These are phyloP conservation scores for Arabis hirsuta DNA, from an alignment of 345 rosid genomes.

Conservation along the genomic window DNA sequence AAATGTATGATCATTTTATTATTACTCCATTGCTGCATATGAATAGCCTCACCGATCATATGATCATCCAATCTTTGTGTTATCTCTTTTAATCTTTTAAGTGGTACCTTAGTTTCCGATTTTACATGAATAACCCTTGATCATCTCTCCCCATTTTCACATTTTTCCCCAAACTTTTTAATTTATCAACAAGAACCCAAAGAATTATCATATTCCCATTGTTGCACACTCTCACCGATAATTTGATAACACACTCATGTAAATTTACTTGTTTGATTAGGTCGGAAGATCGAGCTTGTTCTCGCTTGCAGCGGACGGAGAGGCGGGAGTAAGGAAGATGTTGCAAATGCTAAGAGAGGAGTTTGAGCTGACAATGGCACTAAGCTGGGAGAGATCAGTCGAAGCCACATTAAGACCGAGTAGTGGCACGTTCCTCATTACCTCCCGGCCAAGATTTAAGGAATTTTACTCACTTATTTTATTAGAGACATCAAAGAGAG, in stretches of 20 bases:
- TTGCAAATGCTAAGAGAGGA: slow-evolving; percentile 81
- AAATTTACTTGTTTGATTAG: slow-evolving; percentile 40
- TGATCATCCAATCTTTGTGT: too few relatives aligned
- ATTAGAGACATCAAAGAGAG: neutral
- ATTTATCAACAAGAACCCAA: neutral
- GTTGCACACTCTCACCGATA: neutral
- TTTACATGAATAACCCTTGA: neutral
- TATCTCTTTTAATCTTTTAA: too few relatives aligned
- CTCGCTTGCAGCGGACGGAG: slow-evolving; percentile 85
- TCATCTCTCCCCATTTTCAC: neutral
- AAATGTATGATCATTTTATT: too few relatives aligned
- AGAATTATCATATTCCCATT: neutral
- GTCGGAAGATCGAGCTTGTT: slow-evolving; percentile 87
- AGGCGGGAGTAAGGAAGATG: slow-evolving; percentile 70
- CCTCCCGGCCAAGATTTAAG: slow-evolving; percentile 49
- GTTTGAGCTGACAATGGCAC: slow-evolving; percentile 89
- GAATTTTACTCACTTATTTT: neutral
- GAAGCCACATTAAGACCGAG: slow-evolving; percentile 62
- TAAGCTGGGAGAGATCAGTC: slow-evolving; percentile 81
- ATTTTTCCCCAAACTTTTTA: neutral
- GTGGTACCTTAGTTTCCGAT: too few relatives aligned
- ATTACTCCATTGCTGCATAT: too few relatives aligned
- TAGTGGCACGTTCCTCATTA: slow-evolving; percentile 66
- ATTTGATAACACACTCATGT: neutral
- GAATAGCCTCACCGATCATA: too few relatives aligned